A percentile compares a stretch with the other conserved stretches of the same genome.
These are phyloP conservation scores for Nephelium lappaceum DNA, from an alignment of 345 rosid species.

Conservation along the genomic window DNA sequence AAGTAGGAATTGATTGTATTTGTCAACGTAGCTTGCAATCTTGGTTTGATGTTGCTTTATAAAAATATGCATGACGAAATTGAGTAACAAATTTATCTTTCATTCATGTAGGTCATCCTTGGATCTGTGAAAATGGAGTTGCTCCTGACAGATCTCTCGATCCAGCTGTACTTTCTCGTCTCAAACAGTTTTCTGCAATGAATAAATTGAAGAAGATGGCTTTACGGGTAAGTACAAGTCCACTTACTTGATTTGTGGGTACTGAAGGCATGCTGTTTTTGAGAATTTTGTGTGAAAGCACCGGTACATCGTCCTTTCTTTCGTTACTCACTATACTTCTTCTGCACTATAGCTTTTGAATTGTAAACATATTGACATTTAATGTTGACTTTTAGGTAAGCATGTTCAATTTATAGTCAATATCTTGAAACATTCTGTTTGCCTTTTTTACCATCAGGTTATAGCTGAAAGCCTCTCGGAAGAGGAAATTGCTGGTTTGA, in stretches of 20 bases:
- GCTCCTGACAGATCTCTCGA: conserved; percentile 95
- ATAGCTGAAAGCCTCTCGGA: conserved; percentile 98
- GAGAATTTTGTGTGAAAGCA: neutral
- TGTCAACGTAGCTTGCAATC: neutral
- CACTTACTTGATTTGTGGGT: neutral
- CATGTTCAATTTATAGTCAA: neutral
- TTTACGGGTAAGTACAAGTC: conserved; percentile 67
- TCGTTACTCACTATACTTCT: neutral
- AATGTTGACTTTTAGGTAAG: neutral
- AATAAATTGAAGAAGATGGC: conserved; percentile 99
- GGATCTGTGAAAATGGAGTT: conserved; percentile 98
- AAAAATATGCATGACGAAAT: neutral
- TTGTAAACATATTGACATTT: neutral
- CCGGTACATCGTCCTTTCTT: neutral
- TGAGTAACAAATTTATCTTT: conserved; percentile 10
- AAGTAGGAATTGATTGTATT: neutral
- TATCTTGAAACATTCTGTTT: conserved; percentile 16
- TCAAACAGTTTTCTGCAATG: conserved; percentile 97
- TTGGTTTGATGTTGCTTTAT: neutral
- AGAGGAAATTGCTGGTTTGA: conserved; percentile 97
- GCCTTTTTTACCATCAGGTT: conserved; percentile 52
- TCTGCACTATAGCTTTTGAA: neutral
- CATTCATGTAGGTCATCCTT: conserved; percentile 78
- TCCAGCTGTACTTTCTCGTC: conserved; percentile 96
- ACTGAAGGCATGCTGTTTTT: too few species aligned